These are phyloP conservation scores for Irpex sp. DNA, from an alignment of 1,284 basidiomycete species.

Conservation along the genomic window DNA sequence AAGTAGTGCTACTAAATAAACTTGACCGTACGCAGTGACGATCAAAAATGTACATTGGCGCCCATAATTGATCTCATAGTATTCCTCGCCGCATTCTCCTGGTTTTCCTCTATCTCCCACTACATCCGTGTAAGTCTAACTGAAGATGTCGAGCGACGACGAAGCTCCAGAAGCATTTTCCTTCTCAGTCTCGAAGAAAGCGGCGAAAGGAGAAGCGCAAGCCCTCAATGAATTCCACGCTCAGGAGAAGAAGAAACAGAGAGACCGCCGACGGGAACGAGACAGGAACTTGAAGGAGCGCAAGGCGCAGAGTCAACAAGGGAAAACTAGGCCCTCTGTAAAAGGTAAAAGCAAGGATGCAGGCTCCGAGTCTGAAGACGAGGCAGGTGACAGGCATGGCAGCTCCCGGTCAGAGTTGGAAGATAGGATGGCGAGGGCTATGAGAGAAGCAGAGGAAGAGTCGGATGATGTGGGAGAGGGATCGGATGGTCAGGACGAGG, in stretches of 20 bases:
- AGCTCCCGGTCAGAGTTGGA: slow-evolving; percentile 17
- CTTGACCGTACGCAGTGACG: no score
- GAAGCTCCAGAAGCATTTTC: slow-evolving; percentile 28
- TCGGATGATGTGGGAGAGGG: slow-evolving; percentile 9
- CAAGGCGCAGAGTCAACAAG: slow-evolving; percentile 11
- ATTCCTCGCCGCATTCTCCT: no score
- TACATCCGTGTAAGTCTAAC: no score
- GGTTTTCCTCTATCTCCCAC: no score
- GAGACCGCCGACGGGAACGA: slow-evolving; percentile 24
- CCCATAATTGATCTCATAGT: no score
- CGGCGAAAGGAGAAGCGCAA: slow-evolving; percentile 20
- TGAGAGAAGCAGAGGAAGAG: slow-evolving; percentile 28
- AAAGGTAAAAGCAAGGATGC: slow-evolving; percentile 11
- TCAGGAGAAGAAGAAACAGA: slow-evolving; percentile 24
- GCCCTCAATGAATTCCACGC: slow-evolving; percentile 21
- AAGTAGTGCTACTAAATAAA: no score
- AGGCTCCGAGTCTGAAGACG: slow-evolving; percentile 3
- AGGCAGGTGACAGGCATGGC: slow-evolving; percentile 5
- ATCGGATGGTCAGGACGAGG: slow-evolving; percentile 1
- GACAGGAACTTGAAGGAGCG: slow-evolving; percentile 27
- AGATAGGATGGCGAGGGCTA: slow-evolving; percentile 28
- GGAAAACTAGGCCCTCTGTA: not conserved
- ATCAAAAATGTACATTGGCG: no score
- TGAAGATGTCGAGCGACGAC: slow-evolving; percentile 12
- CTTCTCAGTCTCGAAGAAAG: slow-evolving; percentile 23